Evolutionary conservation across 2,329 filamentous ascomycete genomes (phyloP).

Genomic region (Simplicillium sp.): DNA sequence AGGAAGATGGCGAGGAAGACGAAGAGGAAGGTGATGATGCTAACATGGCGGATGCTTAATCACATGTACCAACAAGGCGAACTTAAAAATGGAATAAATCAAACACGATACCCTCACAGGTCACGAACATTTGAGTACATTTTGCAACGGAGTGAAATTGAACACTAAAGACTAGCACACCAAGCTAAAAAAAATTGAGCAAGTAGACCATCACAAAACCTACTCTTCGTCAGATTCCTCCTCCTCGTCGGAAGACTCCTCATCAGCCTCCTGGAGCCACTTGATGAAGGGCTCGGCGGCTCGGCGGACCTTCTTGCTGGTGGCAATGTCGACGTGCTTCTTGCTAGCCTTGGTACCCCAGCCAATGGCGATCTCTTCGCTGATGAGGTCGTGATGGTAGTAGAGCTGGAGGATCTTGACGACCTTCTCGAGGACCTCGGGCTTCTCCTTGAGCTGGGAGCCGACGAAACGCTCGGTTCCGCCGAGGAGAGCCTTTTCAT

Average conservation of each 20-base stretch:
- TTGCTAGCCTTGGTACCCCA: conserved; percentile 96
- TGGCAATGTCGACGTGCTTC: conserved; percentile 88
- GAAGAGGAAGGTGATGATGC: not conserved
- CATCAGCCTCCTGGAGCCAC: conserved; percentile 85
- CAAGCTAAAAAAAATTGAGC: no score
- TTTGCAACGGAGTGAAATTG: no score
- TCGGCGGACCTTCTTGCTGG: conserved; percentile 92
- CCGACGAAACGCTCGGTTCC: conserved; percentile 89
- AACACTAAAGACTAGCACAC: no score
- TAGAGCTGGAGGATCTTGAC: conserved; percentile 81
- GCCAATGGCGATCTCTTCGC: conserved; percentile 77
- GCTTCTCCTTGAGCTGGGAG: conserved; percentile 60
- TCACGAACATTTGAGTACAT: no score
- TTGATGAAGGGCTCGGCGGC: conserved; percentile 87
- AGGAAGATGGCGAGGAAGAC: conserved; percentile 1
- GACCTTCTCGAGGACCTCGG: conserved; percentile 65
- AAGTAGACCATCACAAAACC: not conserved
- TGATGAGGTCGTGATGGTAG: conserved; percentile 84
- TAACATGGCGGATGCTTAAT: no score
- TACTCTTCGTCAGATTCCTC: conserved; percentile 4
- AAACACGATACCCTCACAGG: no score
- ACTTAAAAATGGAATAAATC: no score
- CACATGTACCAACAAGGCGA: no score
- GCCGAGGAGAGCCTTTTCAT: conserved; percentile 91
- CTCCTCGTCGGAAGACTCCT: conserved; percentile 50